A percentile compares a stretch with the other conserved stretches of the same genome.
These are phyloP conservation scores for Emergomyces orientalis DNA, from an alignment of 2,329 filamentous ascomycete species.

Conservation along the genomic window DNA sequence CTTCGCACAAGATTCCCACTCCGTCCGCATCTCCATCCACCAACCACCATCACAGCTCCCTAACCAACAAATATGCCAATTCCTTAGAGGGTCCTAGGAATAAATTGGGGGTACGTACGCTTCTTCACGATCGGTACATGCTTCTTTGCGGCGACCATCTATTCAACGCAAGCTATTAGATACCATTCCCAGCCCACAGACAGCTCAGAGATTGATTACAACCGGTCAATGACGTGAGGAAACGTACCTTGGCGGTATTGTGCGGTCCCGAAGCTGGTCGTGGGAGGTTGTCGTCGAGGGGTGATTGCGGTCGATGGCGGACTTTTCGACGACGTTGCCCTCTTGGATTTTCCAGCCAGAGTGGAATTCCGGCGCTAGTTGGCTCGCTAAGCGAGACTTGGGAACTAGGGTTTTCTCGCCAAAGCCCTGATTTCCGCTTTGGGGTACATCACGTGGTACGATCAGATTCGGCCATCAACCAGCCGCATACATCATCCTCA, in stretches of 20 bases:
- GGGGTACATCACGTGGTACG: not conserved
- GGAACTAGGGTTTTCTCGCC: not conserved
- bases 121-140: constrained; percentile 99
- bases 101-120: constrained; percentile 59
- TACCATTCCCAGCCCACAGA: not conserved
- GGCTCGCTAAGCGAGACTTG: constrained; percentile 9
- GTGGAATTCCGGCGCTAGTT: constrained; percentile 12
- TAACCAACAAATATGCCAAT: not conserved
- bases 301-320: constrained; percentile 21
- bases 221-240: constrained; percentile 3
- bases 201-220: constrained; percentile 10
- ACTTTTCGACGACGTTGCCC: constrained; percentile 5
- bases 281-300: constrained; percentile 35
- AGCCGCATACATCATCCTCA: too few relatives aligned
- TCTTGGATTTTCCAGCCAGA: constrained; percentile 6
- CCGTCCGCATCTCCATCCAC: not conserved
- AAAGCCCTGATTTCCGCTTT: not conserved
- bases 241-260: constrained; percentile 39
- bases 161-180: constrained; percentile 16
- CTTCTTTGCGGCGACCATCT: constrained; percentile 99
- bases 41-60: not conserved
- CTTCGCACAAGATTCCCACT: not conserved
- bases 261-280: constrained; percentile 33
- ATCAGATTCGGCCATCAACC: not conserved
- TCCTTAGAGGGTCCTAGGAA: not conserved